phyloP scores from a whole-genome alignment of 352 stramenopile genomes.

The Globisporangium lucens region DNA sequence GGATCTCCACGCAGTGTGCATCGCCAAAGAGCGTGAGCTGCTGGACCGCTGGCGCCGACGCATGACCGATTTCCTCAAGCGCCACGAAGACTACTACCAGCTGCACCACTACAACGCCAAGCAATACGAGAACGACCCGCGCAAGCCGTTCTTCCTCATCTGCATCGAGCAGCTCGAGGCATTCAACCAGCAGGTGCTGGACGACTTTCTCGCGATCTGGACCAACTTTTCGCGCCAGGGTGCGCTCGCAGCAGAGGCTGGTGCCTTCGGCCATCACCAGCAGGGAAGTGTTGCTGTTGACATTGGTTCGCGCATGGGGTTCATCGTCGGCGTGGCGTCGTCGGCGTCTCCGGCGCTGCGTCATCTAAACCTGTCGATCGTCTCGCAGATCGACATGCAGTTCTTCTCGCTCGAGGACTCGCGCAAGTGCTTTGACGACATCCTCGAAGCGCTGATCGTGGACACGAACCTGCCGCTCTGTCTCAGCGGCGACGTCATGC shows the following conservation, averaged over 20 bases:
- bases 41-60: conserved; percentile 20
- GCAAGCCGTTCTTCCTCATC: conserved; percentile 50
- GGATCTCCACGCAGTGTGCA: neutral
- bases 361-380: conserved; percentile 54
- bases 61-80: conserved; percentile 21
- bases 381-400: conserved; percentile 57
- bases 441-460: conserved; percentile 70
- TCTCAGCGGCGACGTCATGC: conserved; percentile 46
- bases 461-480: conserved; percentile 55
- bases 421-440: conserved; percentile 68
- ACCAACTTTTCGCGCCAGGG: conserved; percentile 36
- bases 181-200: conserved; percentile 50
- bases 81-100: conserved; percentile 37
- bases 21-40: neutral
- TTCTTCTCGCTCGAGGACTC: conserved; percentile 81
- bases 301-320: conserved; percentile 32
- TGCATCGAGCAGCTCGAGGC: conserved; percentile 78
- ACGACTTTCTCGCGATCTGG: conserved; percentile 76
- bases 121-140: conserved; percentile 9
- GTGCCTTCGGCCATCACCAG: conserved; percentile 2
- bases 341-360: conserved; percentile 61
- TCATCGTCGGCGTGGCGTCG: conserved; percentile 70
- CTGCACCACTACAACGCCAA: conserved; percentile 18
- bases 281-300: neutral
- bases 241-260: neutral